Conservation (phyloP, 2,329 filamentous ascomycete genomes). For the Bertia moriformis region DNA sequence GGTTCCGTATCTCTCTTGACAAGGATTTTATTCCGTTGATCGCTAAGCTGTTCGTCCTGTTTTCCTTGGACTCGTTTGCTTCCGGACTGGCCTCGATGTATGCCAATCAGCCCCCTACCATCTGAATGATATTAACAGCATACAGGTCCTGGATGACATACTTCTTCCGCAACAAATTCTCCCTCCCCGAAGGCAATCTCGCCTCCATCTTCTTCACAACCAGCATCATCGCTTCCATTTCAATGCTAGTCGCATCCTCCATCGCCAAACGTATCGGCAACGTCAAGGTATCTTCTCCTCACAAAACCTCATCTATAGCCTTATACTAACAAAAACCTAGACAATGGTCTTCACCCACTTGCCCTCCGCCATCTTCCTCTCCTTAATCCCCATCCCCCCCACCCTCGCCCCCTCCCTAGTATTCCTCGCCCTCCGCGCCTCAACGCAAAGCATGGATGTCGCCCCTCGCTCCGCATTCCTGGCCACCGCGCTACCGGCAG, state of each 20-base stretch:
- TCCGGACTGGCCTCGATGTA: slow-evolving; percentile 54
- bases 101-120: slow-evolving; percentile 23
- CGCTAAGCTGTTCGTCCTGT: slow-evolving; percentile 49
- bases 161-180: slow-evolving; percentile 34
- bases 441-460: slow-evolving; percentile 54
- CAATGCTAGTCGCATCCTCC: slow-evolving; percentile 35
- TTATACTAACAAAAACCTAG: slow-evolving; percentile 18
- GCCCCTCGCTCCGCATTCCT: slow-evolving; percentile 59
- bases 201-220: slow-evolving; percentile 40
- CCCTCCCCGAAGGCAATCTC: slow-evolving; percentile 30
- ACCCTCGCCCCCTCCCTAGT: slow-evolving; percentile 36
- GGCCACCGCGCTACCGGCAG: slow-evolving; percentile 44
- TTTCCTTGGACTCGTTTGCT: slow-evolving; percentile 55
- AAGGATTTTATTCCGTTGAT: slow-evolving; percentile 36
- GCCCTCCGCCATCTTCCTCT: slow-evolving; percentile 50
- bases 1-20: slow-evolving; percentile 9
- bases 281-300: slow-evolving; percentile 43
- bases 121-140: slow-evolving; percentile 31
- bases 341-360: slow-evolving; percentile 67
- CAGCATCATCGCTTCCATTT: slow-evolving; percentile 31
- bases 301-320: slow-evolving; percentile 13
- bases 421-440: slow-evolving; percentile 47
- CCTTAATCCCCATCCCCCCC: slow-evolving; percentile 43
- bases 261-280: slow-evolving; percentile 42
- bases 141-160: slow-evolving; percentile 40